Base-by-base conservation (phyloP, 108 stramenopile genomes). In the Asterionellopsis glacialis region DNA sequence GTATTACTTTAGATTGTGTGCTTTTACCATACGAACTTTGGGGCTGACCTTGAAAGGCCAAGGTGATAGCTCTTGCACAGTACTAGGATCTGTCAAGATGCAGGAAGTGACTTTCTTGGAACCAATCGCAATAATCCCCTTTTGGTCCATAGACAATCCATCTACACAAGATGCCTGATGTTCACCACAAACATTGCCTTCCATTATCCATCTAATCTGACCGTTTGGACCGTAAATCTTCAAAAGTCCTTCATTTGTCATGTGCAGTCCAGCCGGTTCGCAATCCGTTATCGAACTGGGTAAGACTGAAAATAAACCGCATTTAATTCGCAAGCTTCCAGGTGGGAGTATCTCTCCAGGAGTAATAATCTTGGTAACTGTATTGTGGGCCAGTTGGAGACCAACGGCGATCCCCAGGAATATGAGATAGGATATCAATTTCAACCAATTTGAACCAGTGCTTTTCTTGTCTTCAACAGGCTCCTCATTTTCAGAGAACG, bases 121-220 rank as follows among this genome's bases (percentile, higher is more conserved):
- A 9, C 73, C 73, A 51, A 82, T 72, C 43, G 27, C 41, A 16
- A 81, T 25, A 14, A 9, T 42, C 16, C 75, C 73, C 39, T 77
- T 55, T 27, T 67, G 57, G 11, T 57, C 39, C 28, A 77, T 18
- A 6, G 57, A n/a, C 15, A 77, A 21, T 16, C 76, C 81, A 54
- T 65, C 40, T 18, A 60, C 50, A 33, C 73, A 78, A 25, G 21
- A 42, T 21, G 44, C 28, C 4, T 43, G 38, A 15, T 28, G 14
- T 51, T 15, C 22, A 39, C 38, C 51, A 39, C 77, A 82, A 5
- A 64, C 55, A 7, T n/a, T 45, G 18, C 77, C 81, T 15, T 45
- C 38, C n/a, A 82, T 63, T 13, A 55, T 22, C 63, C 70, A 58
- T 19, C 51, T 51, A 11, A 75, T 48, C 16, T 72, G 41, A 10